Conservation (phyloP, 345 rosid species). For the Boechera retrofracta region DNA sequence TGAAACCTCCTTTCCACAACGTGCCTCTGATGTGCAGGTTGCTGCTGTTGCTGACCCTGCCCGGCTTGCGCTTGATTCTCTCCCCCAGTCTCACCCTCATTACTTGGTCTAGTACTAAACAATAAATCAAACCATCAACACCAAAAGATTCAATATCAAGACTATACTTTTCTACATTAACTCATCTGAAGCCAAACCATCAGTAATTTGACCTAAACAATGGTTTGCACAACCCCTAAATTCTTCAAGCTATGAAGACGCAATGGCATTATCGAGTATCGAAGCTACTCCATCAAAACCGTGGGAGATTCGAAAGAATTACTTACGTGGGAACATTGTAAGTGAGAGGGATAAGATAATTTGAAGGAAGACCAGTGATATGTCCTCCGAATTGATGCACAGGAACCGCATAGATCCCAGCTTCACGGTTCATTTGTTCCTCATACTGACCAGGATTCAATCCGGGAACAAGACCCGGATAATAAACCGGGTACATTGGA, state of each 20-base stretch:
- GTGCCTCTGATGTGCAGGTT: constrained; percentile 69
- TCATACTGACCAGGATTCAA: constrained; percentile 54
- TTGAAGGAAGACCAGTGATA: constrained; percentile 67
- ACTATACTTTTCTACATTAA: not conserved
- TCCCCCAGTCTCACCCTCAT: constrained; percentile 38
- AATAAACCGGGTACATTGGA: constrained; percentile 66
- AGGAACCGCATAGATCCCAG: constrained; percentile 91
- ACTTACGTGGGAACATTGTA: constrained; percentile 90
- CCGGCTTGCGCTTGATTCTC: constrained; percentile 47
- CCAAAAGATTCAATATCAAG: not conserved
- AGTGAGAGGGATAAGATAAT: constrained; percentile 87
- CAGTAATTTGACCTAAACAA: not conserved
- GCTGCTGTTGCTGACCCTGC: constrained; percentile 75
- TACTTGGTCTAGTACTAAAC: constrained; percentile 40
- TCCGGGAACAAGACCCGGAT: constrained; percentile 63
- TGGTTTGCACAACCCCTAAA: not conserved
- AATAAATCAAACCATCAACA: constrained; percentile 17
- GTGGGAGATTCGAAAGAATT: not conserved
- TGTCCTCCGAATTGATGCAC: constrained; percentile 65
- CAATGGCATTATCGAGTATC: not conserved
- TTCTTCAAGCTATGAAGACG: constrained; percentile 2
- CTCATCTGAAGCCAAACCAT: constrained; percentile 6
- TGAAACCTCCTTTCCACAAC: constrained; percentile 88
- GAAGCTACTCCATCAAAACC: constrained; percentile 5
- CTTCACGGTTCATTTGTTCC: constrained; percentile 70